Conservation (phyloP, 1,139 yeast species). For the Yamadazyma mexicana region DNA sequence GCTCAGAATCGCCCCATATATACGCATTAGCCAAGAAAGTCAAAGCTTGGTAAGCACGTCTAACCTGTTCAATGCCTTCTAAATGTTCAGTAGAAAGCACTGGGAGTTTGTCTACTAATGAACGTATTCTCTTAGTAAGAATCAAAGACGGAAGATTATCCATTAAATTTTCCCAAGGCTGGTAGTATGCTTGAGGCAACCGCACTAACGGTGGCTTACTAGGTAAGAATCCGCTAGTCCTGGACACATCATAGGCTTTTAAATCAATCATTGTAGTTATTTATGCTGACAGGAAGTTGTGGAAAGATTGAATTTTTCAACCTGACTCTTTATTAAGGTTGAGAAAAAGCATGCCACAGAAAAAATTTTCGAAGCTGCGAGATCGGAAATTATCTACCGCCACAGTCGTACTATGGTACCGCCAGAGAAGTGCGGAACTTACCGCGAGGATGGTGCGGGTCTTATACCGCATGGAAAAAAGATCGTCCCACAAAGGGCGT, state of each 20-base stretch:
- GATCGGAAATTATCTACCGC: too few species aligned
- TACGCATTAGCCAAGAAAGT: slow-evolving; percentile 86
- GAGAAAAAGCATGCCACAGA: too few species aligned
- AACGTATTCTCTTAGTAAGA: slow-evolving; percentile 61
- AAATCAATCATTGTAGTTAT: slow-evolving; percentile 23
- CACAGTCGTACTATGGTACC: too few species aligned
- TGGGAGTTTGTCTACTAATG: slow-evolving; percentile 61
- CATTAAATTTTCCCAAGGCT: slow-evolving; percentile 77
- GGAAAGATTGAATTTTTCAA: neutral
- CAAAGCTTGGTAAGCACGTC: slow-evolving; percentile 78
- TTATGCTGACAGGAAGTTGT: neutral
- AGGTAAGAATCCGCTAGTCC: slow-evolving; percentile 77
- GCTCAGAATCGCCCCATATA: slow-evolving; percentile 77
- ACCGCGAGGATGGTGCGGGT: too few species aligned
- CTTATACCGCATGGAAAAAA: too few species aligned
- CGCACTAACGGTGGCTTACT: slow-evolving; percentile 57
- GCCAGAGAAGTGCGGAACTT: too few species aligned
- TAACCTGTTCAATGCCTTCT: slow-evolving; percentile 47
- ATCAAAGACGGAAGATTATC: slow-evolving; percentile 70
- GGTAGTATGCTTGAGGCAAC: slow-evolving; percentile 62
- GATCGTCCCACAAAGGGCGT: too few species aligned
- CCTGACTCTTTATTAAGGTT: too few species aligned
- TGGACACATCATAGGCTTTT: slow-evolving; percentile 69
- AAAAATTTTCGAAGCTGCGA: neutral
- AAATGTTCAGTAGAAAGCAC: slow-evolving; percentile 48